Percentiles rank a stretch among this genome's conserved stretches.
Evolutionary conservation across 2,329 filamentous ascomycete genomes (phyloP).

Genomic region (Phyllosticta citribraziliensis): DNA sequence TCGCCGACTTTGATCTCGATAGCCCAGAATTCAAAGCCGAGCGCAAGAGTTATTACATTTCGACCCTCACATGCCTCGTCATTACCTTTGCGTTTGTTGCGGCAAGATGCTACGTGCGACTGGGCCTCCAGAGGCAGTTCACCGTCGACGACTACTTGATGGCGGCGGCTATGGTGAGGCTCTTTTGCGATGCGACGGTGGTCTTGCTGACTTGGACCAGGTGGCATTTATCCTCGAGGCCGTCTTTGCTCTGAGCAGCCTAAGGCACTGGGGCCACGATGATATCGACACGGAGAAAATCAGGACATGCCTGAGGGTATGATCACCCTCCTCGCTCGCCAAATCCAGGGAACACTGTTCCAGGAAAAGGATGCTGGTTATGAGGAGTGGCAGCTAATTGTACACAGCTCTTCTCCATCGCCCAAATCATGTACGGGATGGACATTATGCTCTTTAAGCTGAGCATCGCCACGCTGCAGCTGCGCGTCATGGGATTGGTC

Average conservation of each 20-base stretch:
- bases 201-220: neutral
- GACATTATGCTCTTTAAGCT: slow-evolving; percentile 2
- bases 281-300: neutral
- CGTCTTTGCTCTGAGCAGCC: neutral
- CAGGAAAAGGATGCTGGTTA: neutral
- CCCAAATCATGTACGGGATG: slow-evolving; percentile 2
- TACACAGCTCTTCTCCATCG: neutral
- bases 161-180: neutral
- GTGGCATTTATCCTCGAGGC: neutral
- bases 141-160: slow-evolving; percentile 2
- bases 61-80: neutral
- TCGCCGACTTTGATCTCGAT: neutral
- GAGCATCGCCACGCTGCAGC: slow-evolving; percentile 4
- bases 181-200: neutral
- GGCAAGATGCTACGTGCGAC: neutral
- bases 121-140: neutral
- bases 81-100: neutral
- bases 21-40: neutral
- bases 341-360: neutral
- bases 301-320: neutral
- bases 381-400: neutral
- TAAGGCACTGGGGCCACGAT: neutral
- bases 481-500: slow-evolving; percentile 4
- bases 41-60: neutral
- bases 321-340: neutral